Conservation (phyloP, 1,139 yeast species). For the Kurtzmaniella quercitrusa region DNA sequence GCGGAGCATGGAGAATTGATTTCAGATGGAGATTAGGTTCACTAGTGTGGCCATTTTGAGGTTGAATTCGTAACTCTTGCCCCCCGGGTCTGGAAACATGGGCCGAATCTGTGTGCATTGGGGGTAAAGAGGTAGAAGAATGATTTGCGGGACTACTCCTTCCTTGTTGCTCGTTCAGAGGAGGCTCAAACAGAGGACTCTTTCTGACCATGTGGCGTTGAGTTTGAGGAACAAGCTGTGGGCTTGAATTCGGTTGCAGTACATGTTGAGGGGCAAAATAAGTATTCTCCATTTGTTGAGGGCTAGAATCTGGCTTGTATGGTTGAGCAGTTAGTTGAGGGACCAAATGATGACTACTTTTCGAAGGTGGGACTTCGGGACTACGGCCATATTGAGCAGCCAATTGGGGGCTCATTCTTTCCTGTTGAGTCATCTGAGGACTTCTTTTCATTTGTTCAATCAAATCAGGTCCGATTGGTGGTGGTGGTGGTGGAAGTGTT, state of each 20-base stretch:
- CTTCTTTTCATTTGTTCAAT: not conserved
- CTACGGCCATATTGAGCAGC: not conserved
- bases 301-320: not conserved
- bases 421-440: not conserved
- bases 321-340: not conserved
- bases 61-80: not conserved
- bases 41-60: not conserved
- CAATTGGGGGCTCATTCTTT: not conserved
- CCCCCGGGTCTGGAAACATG: not conserved
- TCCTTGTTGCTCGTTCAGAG: not conserved
- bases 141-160: not conserved
- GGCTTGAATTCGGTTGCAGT: too few relatives aligned
- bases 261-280: not conserved
- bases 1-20: not conserved
- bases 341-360: too few relatives aligned
- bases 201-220: not conserved
- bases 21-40: not conserved
- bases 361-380: too few relatives aligned
- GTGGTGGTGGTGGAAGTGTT: slow-evolving; percentile 1
- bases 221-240: not conserved
- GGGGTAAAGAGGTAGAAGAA: not conserved
- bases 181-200: not conserved
- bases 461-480: not conserved
- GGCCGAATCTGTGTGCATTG: not conserved
- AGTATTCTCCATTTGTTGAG: not conserved